Base-by-base conservation (phyloP, 768 basidiomycete species). In the Trametes meyenii region DNA sequence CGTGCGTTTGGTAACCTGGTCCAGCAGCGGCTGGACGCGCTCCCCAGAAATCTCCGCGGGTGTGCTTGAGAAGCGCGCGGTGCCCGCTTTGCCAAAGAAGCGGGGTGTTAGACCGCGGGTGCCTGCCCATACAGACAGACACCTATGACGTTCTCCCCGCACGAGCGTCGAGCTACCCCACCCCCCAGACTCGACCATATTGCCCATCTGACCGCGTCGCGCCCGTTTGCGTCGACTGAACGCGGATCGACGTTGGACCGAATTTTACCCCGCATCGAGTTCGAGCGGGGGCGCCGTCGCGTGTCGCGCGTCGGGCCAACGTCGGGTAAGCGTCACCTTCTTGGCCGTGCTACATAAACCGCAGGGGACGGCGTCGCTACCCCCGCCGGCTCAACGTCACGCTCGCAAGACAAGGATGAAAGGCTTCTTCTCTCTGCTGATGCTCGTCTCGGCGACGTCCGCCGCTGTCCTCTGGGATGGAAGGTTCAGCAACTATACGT, bases 381-480 rank as follows among this genome's bases (percentile, higher is more conserved):
- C 23, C 33, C 2, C 58, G 44, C 55, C n/a, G n/a, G 38, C 54
- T 33, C 58, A 44, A n/a, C n/a, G n/a, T 43, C 51, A 24, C 23
- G 52, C 45, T 29, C 36, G 24, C 39, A 45, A 46, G 38, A 49
- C 60, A 44, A 59, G 43, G n/a, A 64, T 66, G 54, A 64, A 69
- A 51, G 46, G 55, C 36, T 40, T 66, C 44, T 21, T n/a, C 24
- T 40, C 63, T 21, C 59, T 65, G n/a, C 33, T 71, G n/a, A 33
- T 64, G 42, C 55, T 60, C 50, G 64, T 58, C 3, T 36, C 67
- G 39, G 65, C 63, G 12, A 57, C 44, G 16, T 69, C 71, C 13
- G 73, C 71, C 13, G 63, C 71, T 5, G 66, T 74, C 55, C 57
- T 74, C 40, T 74, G 73, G 72, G 66, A 70, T 49, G 71, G 72